phyloP scores from a whole-genome alignment of 108 stramenopile genomes.

The Fragilariopsis cylindrus region DNA sequence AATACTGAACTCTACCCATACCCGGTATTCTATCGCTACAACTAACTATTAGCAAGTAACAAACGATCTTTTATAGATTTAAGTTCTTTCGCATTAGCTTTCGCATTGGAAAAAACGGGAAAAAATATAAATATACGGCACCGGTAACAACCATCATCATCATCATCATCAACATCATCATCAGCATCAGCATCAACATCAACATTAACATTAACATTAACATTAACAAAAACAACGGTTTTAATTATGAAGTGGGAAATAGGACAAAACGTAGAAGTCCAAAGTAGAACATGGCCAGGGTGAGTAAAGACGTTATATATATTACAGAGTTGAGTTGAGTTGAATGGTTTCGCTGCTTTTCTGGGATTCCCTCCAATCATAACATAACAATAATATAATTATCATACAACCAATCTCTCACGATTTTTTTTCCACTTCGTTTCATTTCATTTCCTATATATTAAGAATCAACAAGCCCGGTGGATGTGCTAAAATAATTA shows the following conservation, averaged over 20 bases:
- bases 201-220: background rate
- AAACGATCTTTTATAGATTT: too few relatives aligned
- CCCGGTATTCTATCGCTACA: too few relatives aligned
- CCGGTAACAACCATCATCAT: too few relatives aligned
- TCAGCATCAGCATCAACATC: background rate
- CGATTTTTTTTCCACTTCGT: background rate
- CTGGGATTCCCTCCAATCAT: background rate
- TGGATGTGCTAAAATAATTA: slow-evolving; percentile 40
- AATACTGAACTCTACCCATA: too few relatives aligned
- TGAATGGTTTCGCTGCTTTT: background rate
- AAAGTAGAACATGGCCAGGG: slow-evolving; percentile 46
- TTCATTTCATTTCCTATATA: background rate
- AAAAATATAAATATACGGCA: too few relatives aligned
- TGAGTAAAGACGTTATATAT: slow-evolving; percentile 7
- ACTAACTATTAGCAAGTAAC: too few relatives aligned
- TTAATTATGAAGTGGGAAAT: slow-evolving; percentile 32
- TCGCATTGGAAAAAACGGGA: too few relatives aligned
- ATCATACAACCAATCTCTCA: background rate
- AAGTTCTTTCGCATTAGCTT: too few relatives aligned
- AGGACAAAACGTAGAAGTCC: slow-evolving; percentile 34
- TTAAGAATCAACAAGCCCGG: slow-evolving; percentile 52
- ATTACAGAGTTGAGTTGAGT: too few relatives aligned
- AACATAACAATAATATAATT: background rate
- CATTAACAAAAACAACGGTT: too few relatives aligned
- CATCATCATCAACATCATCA: background rate